Conservation (phyloP, 169 alveolate genomes). For the Cryptosporidium ryanae region DNA sequence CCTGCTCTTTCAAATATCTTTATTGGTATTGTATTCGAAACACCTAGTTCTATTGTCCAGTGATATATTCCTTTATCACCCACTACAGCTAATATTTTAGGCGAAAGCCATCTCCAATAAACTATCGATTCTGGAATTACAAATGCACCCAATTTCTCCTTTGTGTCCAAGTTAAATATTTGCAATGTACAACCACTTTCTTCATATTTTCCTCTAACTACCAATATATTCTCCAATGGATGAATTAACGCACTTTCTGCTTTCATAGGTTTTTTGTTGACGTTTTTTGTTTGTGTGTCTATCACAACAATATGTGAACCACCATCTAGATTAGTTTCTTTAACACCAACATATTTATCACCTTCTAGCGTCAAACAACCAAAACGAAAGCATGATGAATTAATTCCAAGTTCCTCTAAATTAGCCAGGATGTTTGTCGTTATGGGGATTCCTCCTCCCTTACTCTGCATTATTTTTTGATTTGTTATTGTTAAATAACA, state of each 20-base stretch:
- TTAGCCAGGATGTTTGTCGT: conserved; percentile 79
- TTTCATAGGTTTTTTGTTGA: conserved; percentile 94
- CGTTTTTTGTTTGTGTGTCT: conserved; percentile 86
- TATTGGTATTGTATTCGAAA: conserved; percentile 84
- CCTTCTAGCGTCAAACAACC: conserved; percentile 91
- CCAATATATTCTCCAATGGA: conserved; percentile 93
- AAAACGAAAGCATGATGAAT: conserved; percentile 86
- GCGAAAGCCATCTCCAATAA: conserved; percentile 95
- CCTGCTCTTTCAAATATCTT: conserved; percentile 91
- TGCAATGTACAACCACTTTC: conserved; percentile 83
- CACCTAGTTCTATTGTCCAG: conserved; percentile 86
- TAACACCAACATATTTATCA: conserved; percentile 90
- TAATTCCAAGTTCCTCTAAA: conserved; percentile 87
- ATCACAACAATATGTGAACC: conserved; percentile 86
- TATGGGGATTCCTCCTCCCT: conserved; percentile 76
- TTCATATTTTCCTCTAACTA: conserved; percentile 90
- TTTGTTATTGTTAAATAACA: neutral
- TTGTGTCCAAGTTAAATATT: conserved; percentile 93
- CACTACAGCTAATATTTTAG: conserved; percentile 91
- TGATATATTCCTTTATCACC: conserved; percentile 93
- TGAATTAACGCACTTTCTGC: conserved; percentile 97
- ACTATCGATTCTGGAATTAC: conserved; percentile 91
- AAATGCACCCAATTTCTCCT: conserved; percentile 91
- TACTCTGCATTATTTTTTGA: conserved; percentile 68
- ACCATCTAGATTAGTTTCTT: conserved; percentile 88